Conservation (phyloP, 1,284 basidiomycete species). For the Ceratobasidium sp. region DNA sequence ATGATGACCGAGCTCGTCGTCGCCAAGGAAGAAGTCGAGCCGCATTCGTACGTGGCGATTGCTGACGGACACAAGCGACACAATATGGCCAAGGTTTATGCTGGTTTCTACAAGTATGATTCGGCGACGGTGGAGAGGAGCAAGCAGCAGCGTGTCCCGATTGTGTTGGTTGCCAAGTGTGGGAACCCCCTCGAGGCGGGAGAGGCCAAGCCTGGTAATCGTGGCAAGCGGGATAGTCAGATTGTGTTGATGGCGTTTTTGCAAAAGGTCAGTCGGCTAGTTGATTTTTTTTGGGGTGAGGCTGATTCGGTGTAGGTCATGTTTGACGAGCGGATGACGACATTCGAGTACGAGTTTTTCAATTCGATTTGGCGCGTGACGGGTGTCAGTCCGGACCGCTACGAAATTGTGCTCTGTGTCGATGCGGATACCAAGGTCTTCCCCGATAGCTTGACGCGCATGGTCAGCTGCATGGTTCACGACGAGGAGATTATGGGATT, state of each 20-base stretch:
- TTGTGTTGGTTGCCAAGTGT: slow-evolving; percentile 92
- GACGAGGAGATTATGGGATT: slow-evolving; percentile 98
- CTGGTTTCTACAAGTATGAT: slow-evolving; percentile 97
- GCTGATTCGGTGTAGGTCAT: slow-evolving; percentile 59
- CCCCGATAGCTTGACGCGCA: slow-evolving; percentile 89
- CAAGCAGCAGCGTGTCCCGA: slow-evolving; percentile 97
- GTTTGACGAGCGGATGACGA: slow-evolving; percentile 99
- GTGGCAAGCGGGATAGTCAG: slow-evolving; percentile 98
- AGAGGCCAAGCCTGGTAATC: slow-evolving; percentile 95
- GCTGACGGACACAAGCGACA: slow-evolving; percentile 98
- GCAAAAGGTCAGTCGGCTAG: slow-evolving; percentile 70
- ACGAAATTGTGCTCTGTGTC: slow-evolving; percentile 95
- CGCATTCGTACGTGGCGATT: slow-evolving; percentile 97
- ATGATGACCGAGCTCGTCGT: slow-evolving; percentile 99
- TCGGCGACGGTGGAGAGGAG: slow-evolving; percentile 87
- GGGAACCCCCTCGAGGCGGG: slow-evolving; percentile 89
- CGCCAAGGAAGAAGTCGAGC: slow-evolving; percentile 84
- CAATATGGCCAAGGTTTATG: slow-evolving; percentile 99
- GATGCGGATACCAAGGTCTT: slow-evolving; percentile 99
- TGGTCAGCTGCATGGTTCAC: slow-evolving; percentile 94
- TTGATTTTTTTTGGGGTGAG: neutral
- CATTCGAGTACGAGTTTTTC: slow-evolving; percentile 99
- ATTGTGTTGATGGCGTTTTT: slow-evolving; percentile 98
- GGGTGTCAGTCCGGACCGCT: slow-evolving; percentile 95
- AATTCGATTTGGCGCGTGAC: slow-evolving; percentile 94